Conservation (phyloP, 768 basidiomycete species). For the Boletus sensibilis region DNA sequence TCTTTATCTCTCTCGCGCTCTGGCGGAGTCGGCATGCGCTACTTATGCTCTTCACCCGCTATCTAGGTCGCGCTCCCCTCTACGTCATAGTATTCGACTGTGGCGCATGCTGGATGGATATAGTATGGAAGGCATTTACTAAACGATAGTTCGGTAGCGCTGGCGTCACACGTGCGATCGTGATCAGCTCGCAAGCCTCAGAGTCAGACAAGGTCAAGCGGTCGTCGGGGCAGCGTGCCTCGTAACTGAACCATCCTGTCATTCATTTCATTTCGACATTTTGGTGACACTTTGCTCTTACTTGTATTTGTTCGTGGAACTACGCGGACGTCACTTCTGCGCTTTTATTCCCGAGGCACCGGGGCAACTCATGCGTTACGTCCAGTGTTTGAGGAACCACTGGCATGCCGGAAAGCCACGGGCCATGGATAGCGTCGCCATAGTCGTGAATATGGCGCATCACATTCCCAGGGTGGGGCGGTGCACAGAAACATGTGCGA, state of each 20-base stretch:
- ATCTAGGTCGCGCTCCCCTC: background rate
- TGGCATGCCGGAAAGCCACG: background rate
- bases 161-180: background rate
- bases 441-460: background rate
- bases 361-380: background rate
- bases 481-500: background rate
- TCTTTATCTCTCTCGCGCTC: background rate
- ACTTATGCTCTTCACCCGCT: slow-evolving; percentile 8
- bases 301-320: background rate
- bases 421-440: background rate
- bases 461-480: background rate
- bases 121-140: background rate
- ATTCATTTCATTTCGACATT: slow-evolving; percentile 4
- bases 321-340: background rate
- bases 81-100: slow-evolving; percentile 5
- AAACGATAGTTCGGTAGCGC: background rate
- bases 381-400: background rate
- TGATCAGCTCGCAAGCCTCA: background rate
- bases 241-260: background rate
- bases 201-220: background rate
- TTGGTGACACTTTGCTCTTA: background rate
- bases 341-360: background rate
- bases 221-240: background rate
- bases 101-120: background rate
- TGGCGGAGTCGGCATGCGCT: background rate